A percentile compares a stretch with the other conserved stretches of the same genome.
phyloP scores from a whole-genome alignment of 495 filamentous ascomycete species.

The Hamigera avellanea region DNA sequence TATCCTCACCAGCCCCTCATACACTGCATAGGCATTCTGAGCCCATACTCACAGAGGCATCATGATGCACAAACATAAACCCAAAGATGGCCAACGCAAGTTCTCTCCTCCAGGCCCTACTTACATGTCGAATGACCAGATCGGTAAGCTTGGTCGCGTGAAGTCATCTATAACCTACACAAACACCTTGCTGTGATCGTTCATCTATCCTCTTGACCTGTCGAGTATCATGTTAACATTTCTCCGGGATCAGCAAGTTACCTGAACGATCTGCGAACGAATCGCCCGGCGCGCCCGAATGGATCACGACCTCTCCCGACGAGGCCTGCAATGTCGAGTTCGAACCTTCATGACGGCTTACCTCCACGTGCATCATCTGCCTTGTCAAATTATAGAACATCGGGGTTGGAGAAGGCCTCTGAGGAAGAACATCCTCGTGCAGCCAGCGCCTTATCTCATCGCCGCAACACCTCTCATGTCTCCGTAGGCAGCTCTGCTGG shows the following conservation, averaged over 20 bases:
- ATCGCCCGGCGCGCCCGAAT: constrained; percentile 60
- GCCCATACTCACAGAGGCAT: neutral
- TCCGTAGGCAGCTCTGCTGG: constrained; percentile 19
- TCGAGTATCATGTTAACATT: too few species aligned
- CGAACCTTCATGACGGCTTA: constrained; percentile 22
- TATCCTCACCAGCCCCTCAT: too few species aligned
- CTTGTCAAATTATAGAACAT: constrained; percentile 23
- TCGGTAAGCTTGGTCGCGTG: constrained; percentile 43
- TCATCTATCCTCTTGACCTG: too few species aligned
- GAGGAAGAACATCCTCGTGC: constrained; percentile 27
- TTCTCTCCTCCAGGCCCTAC: constrained; percentile 60
- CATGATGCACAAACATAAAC: constrained; percentile 29
- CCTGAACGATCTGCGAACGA: constrained; percentile 68
- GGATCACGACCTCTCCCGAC: constrained; percentile 69
- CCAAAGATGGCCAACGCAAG: constrained; percentile 40
- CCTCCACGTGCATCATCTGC: constrained; percentile 37
- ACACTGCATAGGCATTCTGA: too few species aligned
- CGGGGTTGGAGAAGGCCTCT: constrained; percentile 5
- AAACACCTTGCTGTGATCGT: constrained; percentile 11
- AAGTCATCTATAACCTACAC: too few species aligned
- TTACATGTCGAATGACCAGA: constrained; percentile 81
- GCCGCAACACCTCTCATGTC: constrained; percentile 27
- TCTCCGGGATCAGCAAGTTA: constrained; percentile 47
- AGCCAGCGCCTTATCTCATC: constrained; percentile 40
- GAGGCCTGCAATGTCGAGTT: constrained; percentile 23